These are phyloP conservation scores for Monosporascus sp. DNA, from an alignment of 2,329 filamentous ascomycete species.

Conservation along the genomic window DNA sequence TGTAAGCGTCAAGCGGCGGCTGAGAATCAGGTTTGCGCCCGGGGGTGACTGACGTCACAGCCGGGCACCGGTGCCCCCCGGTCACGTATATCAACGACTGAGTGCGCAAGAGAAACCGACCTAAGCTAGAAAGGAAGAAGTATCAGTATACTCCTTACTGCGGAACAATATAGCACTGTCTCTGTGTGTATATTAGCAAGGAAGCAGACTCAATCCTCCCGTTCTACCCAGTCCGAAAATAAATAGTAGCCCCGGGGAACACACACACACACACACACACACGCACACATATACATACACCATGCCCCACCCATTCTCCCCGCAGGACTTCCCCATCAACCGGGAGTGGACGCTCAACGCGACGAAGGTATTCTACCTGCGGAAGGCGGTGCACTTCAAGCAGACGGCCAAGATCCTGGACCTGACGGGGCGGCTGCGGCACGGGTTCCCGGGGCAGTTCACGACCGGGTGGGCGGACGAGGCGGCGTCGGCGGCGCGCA, in stretches of 20 bases:
- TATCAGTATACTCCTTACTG: no score
- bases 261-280: not conserved
- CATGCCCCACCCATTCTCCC: slow-evolving; percentile 29
- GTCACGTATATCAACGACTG: no score
- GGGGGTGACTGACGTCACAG: not conserved
- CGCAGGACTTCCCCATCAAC: slow-evolving; percentile 30
- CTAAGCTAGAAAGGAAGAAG: no score
- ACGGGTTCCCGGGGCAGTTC: slow-evolving; percentile 23
- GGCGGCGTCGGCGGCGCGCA: slow-evolving; percentile 12
- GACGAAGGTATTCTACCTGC: slow-evolving; percentile 24
- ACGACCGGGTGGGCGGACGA: slow-evolving; percentile 24
- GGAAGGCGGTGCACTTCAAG: slow-evolving; percentile 29
- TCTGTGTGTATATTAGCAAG: no score
- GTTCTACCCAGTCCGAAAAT: not conserved
- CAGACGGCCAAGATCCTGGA: slow-evolving; percentile 23
- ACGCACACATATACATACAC: slow-evolving; percentile 1
- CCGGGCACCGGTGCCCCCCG: not conserved
- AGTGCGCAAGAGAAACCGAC: no score
- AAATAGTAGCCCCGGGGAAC: not conserved
- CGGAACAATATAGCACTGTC: no score
- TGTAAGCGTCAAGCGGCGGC: not conserved
- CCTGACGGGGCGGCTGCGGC: slow-evolving; percentile 17
- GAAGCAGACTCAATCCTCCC: no score
- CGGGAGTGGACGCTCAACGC: slow-evolving; percentile 17
- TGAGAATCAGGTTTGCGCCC: not conserved